Evolutionary conservation across 176 grass and related monocot species (phyloP).

Genomic region (Calamus simplicifolius): DNA sequence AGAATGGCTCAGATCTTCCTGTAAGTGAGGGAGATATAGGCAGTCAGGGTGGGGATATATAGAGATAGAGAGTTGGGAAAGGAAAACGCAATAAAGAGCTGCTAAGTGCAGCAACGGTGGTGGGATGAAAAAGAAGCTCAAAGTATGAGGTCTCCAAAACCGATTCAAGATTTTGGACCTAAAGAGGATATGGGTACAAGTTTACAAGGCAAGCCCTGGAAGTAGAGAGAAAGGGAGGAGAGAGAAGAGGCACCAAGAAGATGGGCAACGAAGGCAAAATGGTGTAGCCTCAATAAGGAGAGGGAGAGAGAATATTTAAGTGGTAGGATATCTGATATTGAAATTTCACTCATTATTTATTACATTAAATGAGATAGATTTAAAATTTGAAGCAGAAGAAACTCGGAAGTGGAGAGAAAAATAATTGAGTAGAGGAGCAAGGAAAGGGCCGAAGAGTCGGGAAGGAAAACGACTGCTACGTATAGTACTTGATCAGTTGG

Average conservation of each 20-base stretch:
- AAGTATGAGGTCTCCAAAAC: too few species aligned
- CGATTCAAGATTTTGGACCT: too few species aligned
- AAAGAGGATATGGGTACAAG: too few species aligned
- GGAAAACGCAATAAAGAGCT: constrained; percentile 24
- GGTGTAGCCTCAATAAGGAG: too few species aligned
- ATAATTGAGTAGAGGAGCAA: not conserved
- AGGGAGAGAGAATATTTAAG: too few species aligned
- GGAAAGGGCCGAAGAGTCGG: not conserved
- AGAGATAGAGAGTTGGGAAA: not conserved
- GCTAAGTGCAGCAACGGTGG: constrained; percentile 15
- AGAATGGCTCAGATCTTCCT: not conserved
- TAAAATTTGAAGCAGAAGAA: not conserved
- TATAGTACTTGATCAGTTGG: not conserved
- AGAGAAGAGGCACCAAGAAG: too few species aligned
- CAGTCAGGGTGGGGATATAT: not conserved
- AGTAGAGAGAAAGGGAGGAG: too few species aligned
- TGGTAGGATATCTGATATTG: too few species aligned
- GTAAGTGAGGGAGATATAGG: not conserved
- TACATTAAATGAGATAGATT: too few species aligned
- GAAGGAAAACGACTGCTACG: not conserved
- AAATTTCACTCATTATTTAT: too few species aligned
- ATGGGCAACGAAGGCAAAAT: too few species aligned
- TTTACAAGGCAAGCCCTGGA: too few species aligned
- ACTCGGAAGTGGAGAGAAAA: not conserved
- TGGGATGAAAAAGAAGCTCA: not conserved